Evolutionary conservation across 2,329 filamentous ascomycete genomes (phyloP), one percentile per base, ranked within the genome.

Genomic region (Fusarium sp.): DNA sequence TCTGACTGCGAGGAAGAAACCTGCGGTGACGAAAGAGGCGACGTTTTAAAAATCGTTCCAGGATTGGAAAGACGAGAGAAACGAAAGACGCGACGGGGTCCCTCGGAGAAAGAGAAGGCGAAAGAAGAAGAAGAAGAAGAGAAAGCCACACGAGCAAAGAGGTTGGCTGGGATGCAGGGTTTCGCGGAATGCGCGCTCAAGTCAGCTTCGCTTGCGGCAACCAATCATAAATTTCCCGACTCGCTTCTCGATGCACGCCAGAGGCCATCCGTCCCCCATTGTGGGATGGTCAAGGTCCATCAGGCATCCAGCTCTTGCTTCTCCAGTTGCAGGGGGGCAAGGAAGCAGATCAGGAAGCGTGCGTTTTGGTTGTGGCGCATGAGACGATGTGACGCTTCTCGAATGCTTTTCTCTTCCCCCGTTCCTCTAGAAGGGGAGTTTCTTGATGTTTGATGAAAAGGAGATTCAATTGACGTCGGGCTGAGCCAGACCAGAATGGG

Each of bases 141-240:
- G 4, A 10, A 17, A 25, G 12, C 30, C 30, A 57, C 8, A 40
- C 38, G 58, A 45, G 37, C 12, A 11, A 32, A 32, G 17, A 43
- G 33, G 11, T 61, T 61, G 43, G 43, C 64, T 52, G 52, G 58
- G 64, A 54, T 54, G 27, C 61, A 69, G 61, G 50, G 61, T 71
- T 74, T 63, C 47, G 76, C 74, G 76, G 76, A 78, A 78, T 76
- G 69, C 58, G 20, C 57, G 66, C 62, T 68, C 65, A 69, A 59
- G 70, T 72, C 72, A 65, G 62, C 64, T 77, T 80, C 79, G 79
- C 78, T 79, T 80, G 68, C 45, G 54, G 52, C 56, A 50, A 8
- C 78, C 79, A 80, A 80, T 80, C 69, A 80, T 65, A 76, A 77
- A 77, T 72, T 78, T 70, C 68, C 74, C 76, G 76, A 70, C 77